Base-by-base conservation (phyloP, 1,139 yeast species). In the Magnusiomyces tetraspermus region DNA sequence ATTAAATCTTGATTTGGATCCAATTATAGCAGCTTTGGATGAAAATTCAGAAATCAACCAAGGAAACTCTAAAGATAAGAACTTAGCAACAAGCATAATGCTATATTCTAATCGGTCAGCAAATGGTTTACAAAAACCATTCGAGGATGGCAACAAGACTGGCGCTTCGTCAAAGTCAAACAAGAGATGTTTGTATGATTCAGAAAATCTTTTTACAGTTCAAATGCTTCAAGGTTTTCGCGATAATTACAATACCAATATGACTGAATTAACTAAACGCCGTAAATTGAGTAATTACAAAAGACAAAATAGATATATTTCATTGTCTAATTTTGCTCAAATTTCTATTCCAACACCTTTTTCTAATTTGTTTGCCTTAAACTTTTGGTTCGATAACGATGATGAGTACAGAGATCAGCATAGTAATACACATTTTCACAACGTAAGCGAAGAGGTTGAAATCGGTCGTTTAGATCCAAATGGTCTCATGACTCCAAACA, bases 241-340 rank as follows among this genome's bases (percentile, higher is more conserved):
- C 2, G 53, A 53, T 33, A 44, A 53, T 40, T 53, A 53, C 24
- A 22, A 10, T 19, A 28, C 24, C 13, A 48, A 53, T 21, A 53
- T 53, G 55, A 19, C 15, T n/a, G 40, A 45, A 8, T 23, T 21
- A 17, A 33, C 46, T 6, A 44, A 48, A 4, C 46, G 49, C n/a
- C 48, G 49, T 33, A 37, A 36, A 37, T 36, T 43, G 2, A 17
- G 21, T 6, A 23, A 28, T 6, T 2, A 5, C 19, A 28, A 28
- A 19, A 23, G 46, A 2, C 42, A 24, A 19, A 37, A 38, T 42
- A 48, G 26, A 13, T 2, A 21, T 13, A 17, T 19, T 46, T 10
- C 36, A 28, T 43, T n/a, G 6, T 23, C 4, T 15, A 15, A 33
- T 15, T 33, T 33, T 33, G 38, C 38, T 13, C 17, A 10, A 8